phyloP scores from a whole-genome alignment of 164 flowering plant species.

The Stephania cephalantha region DNA sequence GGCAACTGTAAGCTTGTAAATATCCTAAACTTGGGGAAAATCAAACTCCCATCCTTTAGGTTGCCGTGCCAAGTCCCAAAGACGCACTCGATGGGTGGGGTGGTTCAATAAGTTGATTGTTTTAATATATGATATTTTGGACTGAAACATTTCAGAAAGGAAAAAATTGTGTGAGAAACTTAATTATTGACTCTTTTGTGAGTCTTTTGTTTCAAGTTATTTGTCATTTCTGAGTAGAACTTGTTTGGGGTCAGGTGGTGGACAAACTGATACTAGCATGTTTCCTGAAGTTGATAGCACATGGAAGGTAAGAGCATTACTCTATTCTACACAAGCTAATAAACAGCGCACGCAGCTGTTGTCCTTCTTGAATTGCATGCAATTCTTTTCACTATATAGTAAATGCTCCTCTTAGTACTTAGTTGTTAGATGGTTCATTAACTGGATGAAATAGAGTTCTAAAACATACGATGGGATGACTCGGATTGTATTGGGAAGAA shows the following conservation, averaged over 20 bases:
- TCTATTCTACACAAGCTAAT: not conserved
- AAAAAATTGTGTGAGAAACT: not conserved
- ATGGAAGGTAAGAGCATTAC: conserved; percentile 62
- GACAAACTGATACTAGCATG: conserved; percentile 47
- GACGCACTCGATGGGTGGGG: no score
- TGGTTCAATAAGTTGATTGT: not conserved
- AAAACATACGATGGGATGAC: no score
- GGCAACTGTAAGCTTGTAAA: no score
- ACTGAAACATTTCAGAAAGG: not conserved
- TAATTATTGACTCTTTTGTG: not conserved
- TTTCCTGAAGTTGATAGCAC: conserved; percentile 89
- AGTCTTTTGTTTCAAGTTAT: no score
- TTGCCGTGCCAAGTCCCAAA: no score
- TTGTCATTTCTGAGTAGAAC: no score
- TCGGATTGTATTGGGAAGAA: no score
- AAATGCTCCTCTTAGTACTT: not conserved
- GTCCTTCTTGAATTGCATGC: not conserved
- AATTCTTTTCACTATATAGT: not conserved
- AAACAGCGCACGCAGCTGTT: not conserved
- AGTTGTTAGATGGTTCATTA: no score
- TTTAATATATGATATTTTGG: not conserved
- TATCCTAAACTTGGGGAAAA: no score
- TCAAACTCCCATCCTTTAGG: no score
- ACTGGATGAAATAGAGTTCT: no score
- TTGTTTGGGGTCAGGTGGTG: conserved; percentile 34